Percentiles rank a stretch among this genome's conserved stretches.
phyloP scores from a whole-genome alignment of 495 filamentous ascomycete genomes.

The Tuber borchii region DNA sequence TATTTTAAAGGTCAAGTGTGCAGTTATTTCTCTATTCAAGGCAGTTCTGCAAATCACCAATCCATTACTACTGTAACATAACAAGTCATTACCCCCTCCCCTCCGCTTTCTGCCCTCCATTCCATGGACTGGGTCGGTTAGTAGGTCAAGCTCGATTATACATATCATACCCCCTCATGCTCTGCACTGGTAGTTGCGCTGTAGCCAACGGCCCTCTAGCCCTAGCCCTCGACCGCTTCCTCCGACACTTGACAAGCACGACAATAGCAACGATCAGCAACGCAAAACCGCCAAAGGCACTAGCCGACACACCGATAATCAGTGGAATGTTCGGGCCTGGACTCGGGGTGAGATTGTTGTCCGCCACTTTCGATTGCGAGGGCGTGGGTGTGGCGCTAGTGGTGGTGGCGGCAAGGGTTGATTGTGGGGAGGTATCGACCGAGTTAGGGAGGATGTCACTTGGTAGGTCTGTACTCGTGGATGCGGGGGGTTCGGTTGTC shows the following conservation, averaged over 20 bases:
- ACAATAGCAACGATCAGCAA: slow-evolving; percentile 13
- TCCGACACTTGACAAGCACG: slow-evolving; percentile 23
- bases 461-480: not conserved
- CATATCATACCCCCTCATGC: slow-evolving; percentile 6
- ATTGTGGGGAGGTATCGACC: not conserved
- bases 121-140: not conserved
- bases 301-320: slow-evolving; percentile 11
- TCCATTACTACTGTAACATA: slow-evolving; percentile 7
- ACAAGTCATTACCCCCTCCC: slow-evolving; percentile 5
- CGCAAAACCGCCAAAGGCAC: slow-evolving; percentile 14
- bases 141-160: slow-evolving; percentile 15
- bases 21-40: not conserved
- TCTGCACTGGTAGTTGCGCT: not conserved
- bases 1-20: not conserved
- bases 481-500: not conserved
- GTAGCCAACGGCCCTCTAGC: not conserved
- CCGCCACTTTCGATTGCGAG: not conserved
- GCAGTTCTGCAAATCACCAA: not conserved
- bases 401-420: slow-evolving; percentile 5
- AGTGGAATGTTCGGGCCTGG: not conserved
- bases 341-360: not conserved
- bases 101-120: not conserved
- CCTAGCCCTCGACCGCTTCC: slow-evolving; percentile 7
- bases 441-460: not conserved
- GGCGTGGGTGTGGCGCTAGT: slow-evolving; percentile 1